Percentiles rank a stretch among this genome's conserved stretches.
Evolutionary conservation across 108 stramenopile species (phyloP).

Genomic region (Chaetoceros tenuissimus): DNA sequence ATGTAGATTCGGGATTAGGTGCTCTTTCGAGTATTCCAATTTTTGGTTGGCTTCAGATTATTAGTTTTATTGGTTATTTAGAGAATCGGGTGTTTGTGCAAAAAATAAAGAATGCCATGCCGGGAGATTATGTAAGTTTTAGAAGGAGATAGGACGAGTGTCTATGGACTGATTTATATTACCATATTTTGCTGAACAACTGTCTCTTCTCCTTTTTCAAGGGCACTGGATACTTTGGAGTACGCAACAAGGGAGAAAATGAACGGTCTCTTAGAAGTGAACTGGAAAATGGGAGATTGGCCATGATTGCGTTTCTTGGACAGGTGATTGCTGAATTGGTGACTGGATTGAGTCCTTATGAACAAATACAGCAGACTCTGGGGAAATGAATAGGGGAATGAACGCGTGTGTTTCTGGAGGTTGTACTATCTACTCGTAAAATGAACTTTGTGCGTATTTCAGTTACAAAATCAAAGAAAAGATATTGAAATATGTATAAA

Average conservation of each 20-base stretch:
- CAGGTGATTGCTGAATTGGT: background rate
- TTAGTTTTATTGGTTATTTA: constrained; percentile 24
- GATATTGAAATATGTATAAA: no score
- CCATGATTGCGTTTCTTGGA: constrained; percentile 14
- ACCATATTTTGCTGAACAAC: constrained; percentile 16
- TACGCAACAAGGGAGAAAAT: constrained; percentile 27
- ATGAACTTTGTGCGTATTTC: no score
- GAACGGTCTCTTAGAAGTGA: constrained; percentile 27
- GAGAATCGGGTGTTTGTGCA: constrained; percentile 29
- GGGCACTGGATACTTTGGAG: constrained; percentile 29
- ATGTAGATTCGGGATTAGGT: constrained; percentile 4
- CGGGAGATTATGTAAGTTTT: background rate
- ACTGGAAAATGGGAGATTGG: constrained; percentile 44
- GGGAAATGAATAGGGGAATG: no score
- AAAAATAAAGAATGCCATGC: constrained; percentile 22
- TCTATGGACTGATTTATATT: background rate
- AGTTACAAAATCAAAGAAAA: no score
- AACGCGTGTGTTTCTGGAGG: no score
- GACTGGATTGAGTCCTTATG: background rate
- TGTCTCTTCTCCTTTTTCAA: no score
- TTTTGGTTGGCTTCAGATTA: constrained; percentile 13
- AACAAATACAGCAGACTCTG: background rate
- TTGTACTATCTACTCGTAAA: no score
- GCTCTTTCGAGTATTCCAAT: constrained; percentile 3
- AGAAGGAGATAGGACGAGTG: background rate